Conservation (phyloP, 345 rosid species). For the Gossypium arboreum region DNA sequence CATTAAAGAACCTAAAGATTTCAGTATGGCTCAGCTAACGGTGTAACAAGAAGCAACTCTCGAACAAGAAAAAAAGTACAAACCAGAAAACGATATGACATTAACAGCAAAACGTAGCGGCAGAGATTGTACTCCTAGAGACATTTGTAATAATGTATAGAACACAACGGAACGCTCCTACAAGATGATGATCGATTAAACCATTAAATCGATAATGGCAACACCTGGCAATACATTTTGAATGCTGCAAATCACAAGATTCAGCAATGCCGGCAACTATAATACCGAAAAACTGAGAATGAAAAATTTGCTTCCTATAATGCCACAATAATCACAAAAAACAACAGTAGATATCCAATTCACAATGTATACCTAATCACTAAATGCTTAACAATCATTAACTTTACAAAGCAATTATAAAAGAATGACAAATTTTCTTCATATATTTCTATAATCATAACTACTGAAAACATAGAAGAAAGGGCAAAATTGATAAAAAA, state of each 20-base stretch:
- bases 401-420: no score
- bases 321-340: no score
- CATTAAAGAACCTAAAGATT: no score
- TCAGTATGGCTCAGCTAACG: neutral
- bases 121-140: neutral
- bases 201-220: neutral
- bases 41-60: neutral
- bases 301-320: neutral
- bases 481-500: neutral
- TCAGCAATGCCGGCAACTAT: neutral
- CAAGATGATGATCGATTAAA: neutral
- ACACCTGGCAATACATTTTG: neutral
- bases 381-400: no score
- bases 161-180: neutral
- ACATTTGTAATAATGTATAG: neutral
- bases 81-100: neutral
- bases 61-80: neutral
- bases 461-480: neutral
- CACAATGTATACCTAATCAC: no score
- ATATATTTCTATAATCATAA: neutral
- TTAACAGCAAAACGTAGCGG: neutral
- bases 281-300: neutral
- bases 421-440: neutral
- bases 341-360: no score
- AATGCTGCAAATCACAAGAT: neutral